Base-by-base conservation (phyloP, 169 alveolate genomes). In the Plasmodium adleri region DNA sequence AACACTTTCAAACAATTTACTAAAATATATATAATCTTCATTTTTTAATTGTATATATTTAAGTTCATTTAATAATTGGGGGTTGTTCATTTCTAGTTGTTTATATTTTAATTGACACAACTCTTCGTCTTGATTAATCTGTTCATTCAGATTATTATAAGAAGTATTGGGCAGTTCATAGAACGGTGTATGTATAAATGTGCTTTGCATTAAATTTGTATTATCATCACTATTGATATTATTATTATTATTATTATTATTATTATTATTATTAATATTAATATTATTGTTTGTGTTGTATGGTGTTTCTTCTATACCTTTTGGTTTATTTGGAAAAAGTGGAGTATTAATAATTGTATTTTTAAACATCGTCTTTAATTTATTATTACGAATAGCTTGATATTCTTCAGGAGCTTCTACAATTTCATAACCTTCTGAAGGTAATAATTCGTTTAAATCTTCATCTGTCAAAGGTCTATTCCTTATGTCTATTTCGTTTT, bases 401-500 rank as follows among this genome's bases (percentile, higher is more conserved):
- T 96, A 97, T 78, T 95, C 98, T 28, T 95, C 97, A 0, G 99
- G 99, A 1, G 99, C 97, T 60, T 92, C 80, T 26, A 97, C 97
- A 17, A 97, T 93, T 75, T 96, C 99, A 83, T 96, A 97, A 4
- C 98, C 99, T 67, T 94, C 99, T 26, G 70, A 58, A 13, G 99
- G 99, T 17, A 98, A 92, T 26, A 98, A 91, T 49, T 96, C 96
- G 70, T 97, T 98, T 45, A 98, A 93, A 88, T 98, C 99, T 88
- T 97, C 99, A 92, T 99, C 99, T 0, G 99, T 98, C 87, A 93
- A 45, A 17, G 92, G 92, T n/a, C 95, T 70, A 60, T 93, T 93
- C 73, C 95, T 75, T 32, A 89, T 92, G 70, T 52, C 93, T 88
- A 74, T 91, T 75, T 78, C 91, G 64, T 62, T 91, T 52, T 47